Percentiles rank a stretch among this genome's conserved stretches.
Evolutionary conservation across 106 monocot genomes (phyloP).

Genomic region (Chionographis japonica): DNA sequence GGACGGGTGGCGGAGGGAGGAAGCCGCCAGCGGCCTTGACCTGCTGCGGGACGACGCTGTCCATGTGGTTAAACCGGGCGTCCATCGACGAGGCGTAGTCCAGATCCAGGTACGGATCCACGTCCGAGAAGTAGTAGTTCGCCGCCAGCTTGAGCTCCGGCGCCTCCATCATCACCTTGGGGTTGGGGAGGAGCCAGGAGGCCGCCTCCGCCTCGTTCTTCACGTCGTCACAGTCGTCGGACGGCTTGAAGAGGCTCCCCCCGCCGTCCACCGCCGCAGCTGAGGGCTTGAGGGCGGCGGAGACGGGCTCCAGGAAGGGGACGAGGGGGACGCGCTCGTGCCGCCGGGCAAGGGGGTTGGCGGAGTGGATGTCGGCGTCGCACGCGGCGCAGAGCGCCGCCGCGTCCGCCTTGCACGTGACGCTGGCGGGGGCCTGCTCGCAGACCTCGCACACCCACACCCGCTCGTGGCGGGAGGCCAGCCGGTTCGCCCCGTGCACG

Average conservation of each 20-base stretch:
- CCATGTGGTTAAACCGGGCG: slow-evolving; percentile 17
- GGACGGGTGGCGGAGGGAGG: not conserved
- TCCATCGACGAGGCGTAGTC: slow-evolving; percentile 24
- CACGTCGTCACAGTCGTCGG: not conserved
- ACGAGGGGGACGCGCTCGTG: slow-evolving; percentile 52
- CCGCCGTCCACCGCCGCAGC: slow-evolving; percentile 3
- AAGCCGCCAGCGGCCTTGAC: slow-evolving; percentile 6
- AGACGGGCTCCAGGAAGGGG: slow-evolving; percentile 14
- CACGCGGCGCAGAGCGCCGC: slow-evolving; percentile 60
- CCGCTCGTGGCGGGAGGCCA: slow-evolving; percentile 50
- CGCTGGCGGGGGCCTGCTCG: slow-evolving; percentile 52
- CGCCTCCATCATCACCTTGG: slow-evolving; percentile 9
- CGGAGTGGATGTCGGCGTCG: slow-evolving; percentile 68
- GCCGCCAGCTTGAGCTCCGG: slow-evolving; percentile 20
- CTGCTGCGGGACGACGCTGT: slow-evolving; percentile 50
- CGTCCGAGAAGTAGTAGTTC: slow-evolving; percentile 9
- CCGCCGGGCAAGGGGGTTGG: slow-evolving; percentile 59
- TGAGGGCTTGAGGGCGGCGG: slow-evolving; percentile 9
- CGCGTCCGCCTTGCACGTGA: slow-evolving; percentile 81
- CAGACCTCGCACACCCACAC: slow-evolving; percentile 76
- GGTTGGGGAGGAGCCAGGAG: slow-evolving; percentile 26
- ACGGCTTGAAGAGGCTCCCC: not conserved
- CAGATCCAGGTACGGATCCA: slow-evolving; percentile 49
- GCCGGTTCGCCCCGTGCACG: slow-evolving; percentile 33
- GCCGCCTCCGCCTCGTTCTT: slow-evolving; percentile 12